A percentile compares a stretch with the other conserved stretches of the same genome.
Conservation (phyloP, 2,329 filamentous ascomycete genomes). For the Calonectria leucothoes region DNA sequence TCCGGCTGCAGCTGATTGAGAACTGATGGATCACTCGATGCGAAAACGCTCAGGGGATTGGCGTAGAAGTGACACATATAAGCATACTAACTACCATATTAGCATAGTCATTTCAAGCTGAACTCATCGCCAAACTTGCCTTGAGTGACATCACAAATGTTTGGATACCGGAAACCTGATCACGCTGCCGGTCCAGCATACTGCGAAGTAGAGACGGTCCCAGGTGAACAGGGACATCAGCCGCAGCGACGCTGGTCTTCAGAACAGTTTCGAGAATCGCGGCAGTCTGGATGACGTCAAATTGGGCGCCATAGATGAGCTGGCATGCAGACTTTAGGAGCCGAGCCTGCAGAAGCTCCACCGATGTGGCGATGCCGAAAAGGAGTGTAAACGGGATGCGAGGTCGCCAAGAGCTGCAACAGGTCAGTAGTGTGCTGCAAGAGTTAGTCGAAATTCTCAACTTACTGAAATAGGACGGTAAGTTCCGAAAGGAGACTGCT, state of each 20-base stretch:
- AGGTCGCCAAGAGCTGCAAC: slow-evolving; percentile 72
- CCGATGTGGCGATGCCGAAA: slow-evolving; percentile 84
- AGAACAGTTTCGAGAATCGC: slow-evolving; percentile 81
- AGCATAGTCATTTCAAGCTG: not conserved
- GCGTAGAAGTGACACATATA: slow-evolving; percentile 91
- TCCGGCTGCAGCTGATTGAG: slow-evolving; percentile 61
- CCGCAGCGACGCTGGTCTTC: slow-evolving; percentile 70
- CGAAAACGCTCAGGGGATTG: slow-evolving; percentile 77
- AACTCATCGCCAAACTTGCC: slow-evolving; percentile 51
- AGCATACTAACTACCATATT: slow-evolving; percentile 68
- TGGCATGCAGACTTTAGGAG: slow-evolving; percentile 76
- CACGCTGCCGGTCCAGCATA: slow-evolving; percentile 78
- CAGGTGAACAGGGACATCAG: slow-evolving; percentile 68
- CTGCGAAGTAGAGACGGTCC: slow-evolving; percentile 72
- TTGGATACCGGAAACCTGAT: slow-evolving; percentile 82
- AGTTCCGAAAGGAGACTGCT: slow-evolving; percentile 77
- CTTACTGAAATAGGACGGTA: slow-evolving; percentile 75
- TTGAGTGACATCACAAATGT: slow-evolving; percentile 78
- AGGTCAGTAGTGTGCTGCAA: slow-evolving; percentile 43
- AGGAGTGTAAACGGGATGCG: slow-evolving; percentile 82
- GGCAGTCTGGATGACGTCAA: slow-evolving; percentile 80
- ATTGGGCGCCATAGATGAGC: slow-evolving; percentile 76
- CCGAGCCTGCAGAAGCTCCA: slow-evolving; percentile 82
- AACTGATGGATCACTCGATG: slow-evolving; percentile 48
- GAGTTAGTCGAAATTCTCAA: slow-evolving; percentile 10